Base-by-base conservation (phyloP, 495 filamentous ascomycete genomes). In the Aspergillus kassunensis region DNA sequence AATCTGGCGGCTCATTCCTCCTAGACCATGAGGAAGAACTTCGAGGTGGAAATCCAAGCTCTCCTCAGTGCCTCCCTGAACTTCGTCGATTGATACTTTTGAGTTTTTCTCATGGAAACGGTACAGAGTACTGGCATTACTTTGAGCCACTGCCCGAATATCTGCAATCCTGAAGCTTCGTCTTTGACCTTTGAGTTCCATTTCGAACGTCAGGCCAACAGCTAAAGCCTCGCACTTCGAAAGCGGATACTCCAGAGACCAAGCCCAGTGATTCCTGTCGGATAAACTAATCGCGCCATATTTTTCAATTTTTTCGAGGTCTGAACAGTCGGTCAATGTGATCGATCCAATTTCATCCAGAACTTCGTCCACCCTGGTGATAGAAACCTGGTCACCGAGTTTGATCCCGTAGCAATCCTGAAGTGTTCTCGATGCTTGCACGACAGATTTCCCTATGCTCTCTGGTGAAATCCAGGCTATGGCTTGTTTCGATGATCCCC, bases 381-480 rank as follows among this genome's bases (percentile, higher is more conserved):
- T 75, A 19, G 65, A 70, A 13, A 88, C 67, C 40, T 80, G 76
- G 47, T 86, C 83, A 4, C 79, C 83, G 1, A 87, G 65, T 37
- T 82, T 84, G 59, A 87, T 78, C 31, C 74, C 78, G 58, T 84
- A 87, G 18, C 73, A 76, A 16, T 81, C 77, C 52, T 86, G 82
- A 42, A 90, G 80, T 18, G 74, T 74, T 45, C 83, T 81, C 20
- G 85, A 86, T 46, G 81, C 80, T 65, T 87, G 83, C 4, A 84
- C 74, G 21, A 86, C 74, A 21, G 80, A 73, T 48, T 78, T 82
- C 57, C 84, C 78, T 34, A 87, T 75, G 54, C 80, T 83, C 53
- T 88, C 83, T 4, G 75, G 55, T 16, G 84, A 80, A 36, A 77
- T 74, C 83, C 85, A 89, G 12, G 82, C 80, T 49, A 86, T 79